Evolutionary conservation across 2,329 filamentous ascomycete species (phyloP), one percentile per base, ranked within the genome.

Genomic region (Fusarium austroafricanum): DNA sequence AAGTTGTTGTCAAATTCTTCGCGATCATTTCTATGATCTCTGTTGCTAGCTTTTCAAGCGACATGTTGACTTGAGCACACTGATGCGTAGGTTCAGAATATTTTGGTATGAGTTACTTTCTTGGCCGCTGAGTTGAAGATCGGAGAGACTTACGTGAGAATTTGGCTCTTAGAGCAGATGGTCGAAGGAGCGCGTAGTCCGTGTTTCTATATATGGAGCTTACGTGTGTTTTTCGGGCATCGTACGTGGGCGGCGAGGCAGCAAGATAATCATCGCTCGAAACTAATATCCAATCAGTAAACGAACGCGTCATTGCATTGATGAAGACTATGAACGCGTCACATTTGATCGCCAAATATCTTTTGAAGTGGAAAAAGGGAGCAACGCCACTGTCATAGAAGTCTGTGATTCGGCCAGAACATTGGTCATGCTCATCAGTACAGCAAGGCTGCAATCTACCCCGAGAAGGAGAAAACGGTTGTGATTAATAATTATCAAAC

Each of bases 1-100:
- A 10, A 6, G 20, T 23, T 5, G 31, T 15, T 1, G 21, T 10
- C 2, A 67, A 12, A 9, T 54, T 6, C 12, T 26, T 21, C 1
- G 49, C 29, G 9, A 67, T 43, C 3, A 21, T 11, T 7, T 58
- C 38, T 4, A 67, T 31, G 5, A 67, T 20, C 10, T 67, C 63
- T 6, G 63, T 49, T 2, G 57, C 50, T 2, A 67, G 18, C 14
- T 18, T 17, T 20, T 46, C 26, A 3, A 58, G 23, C 6, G 23
- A 10, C 64, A 67, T 67, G 15, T 6, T 26, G 11, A 6, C 2
- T 4, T n/a, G 17, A 4, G 3, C 17, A 9, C 5, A 6, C 0
- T 10, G 1, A 3, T 12, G 17, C 3, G 10, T 10, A 8, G 2
- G 8, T 2, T 10, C 11, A 0, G 10, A 17, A 3, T 9, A n/a